Base-by-base conservation (phyloP, 225 moss, liverwort and hornwort species). In the Anthoceros angustus region DNA sequence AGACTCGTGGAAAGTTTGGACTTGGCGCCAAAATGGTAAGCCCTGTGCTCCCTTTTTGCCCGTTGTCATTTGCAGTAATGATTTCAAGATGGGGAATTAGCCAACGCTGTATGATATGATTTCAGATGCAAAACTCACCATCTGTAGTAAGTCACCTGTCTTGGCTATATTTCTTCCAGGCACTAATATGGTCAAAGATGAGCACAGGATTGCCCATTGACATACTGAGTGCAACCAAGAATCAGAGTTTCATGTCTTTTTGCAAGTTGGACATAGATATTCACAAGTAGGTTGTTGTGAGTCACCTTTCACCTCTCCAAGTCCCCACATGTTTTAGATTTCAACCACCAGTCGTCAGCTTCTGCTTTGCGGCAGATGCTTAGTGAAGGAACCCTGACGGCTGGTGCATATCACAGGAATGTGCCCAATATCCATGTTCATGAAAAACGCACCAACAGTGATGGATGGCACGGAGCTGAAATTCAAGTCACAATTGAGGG, bases 121-220 rank as follows among this genome's bases (percentile, higher is more conserved):
- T 1, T 32, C 32, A 32, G 2, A 32, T 32, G 32, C 32, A 32
- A 32, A 32, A 32, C 32, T 32, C 32, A 32, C 32, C 32, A 32
- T 32, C 32, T 1, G 32, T 6, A 11, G 11, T 46, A 63, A 11
- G 10, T 11, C 25, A 10, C 11, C 3, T 38, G 32, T 12, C 62
- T 12, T 63, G 10, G 21, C 21, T 12, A 0, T 43, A 72, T 65
- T 25, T 66, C 43, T 68, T 75, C 72, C 82, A 95, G 90, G 94
- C 94, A 64, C 80, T 95, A 70, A 95, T 95, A 40, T 90, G 90
- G 90, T 90, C 94, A 39, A 95, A 95, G 73, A 95, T 95, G 94
- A 95, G 94, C 76, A 95, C 94, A 40, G 94, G 90, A 69, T 84
- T 88, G 72, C 94, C 94, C 43, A 90, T 95, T 69, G 94, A 95